phyloP scores from a whole-genome alignment of 179 eudicot species.

The Amaranthus tricolor region DNA sequence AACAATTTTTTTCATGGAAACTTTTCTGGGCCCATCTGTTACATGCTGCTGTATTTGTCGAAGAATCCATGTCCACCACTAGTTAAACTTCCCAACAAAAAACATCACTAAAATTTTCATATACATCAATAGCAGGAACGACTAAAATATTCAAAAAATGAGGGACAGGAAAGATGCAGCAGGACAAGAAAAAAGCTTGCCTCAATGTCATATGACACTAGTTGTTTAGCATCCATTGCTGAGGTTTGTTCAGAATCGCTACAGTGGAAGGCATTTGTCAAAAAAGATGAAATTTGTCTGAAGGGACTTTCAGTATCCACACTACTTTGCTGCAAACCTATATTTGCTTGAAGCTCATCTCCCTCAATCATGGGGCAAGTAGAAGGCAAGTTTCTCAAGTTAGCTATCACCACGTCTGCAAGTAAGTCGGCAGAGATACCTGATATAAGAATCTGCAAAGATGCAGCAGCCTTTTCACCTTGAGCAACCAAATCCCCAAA shows the following conservation, averaged over 20 bases:
- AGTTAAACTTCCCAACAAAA: not conserved
- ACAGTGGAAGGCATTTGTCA: conserved; percentile 46
- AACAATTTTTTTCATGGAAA: not conserved
- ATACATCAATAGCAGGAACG: not conserved
- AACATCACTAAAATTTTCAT: not conserved
- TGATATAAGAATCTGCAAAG: conserved; percentile 79
- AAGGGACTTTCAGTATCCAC: conserved; percentile 46
- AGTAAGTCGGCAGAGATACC: conserved; percentile 90
- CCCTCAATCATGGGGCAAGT: conserved; percentile 49
- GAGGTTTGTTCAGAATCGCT: conserved; percentile 37
- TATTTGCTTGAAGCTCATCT: conserved; percentile 32
- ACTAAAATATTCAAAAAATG: conserved; percentile 2
- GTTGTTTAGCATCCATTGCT: conserved; percentile 32
- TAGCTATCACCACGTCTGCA: conserved; percentile 87
- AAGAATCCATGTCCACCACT: not conserved
- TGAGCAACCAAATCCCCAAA: conserved; percentile 86
- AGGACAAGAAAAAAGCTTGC: conserved; percentile 28
- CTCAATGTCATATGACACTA: conserved; percentile 45
- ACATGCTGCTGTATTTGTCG: not conserved
- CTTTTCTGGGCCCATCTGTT: not conserved
- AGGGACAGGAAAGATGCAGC: not conserved
- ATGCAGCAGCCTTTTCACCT: conserved; percentile 77
- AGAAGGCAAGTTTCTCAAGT: conserved; percentile 70
- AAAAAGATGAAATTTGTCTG: conserved; percentile 54
- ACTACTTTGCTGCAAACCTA: conserved; percentile 31